Conservation (phyloP, 352 stramenopile species). For the Plasmopara muralis region DNA sequence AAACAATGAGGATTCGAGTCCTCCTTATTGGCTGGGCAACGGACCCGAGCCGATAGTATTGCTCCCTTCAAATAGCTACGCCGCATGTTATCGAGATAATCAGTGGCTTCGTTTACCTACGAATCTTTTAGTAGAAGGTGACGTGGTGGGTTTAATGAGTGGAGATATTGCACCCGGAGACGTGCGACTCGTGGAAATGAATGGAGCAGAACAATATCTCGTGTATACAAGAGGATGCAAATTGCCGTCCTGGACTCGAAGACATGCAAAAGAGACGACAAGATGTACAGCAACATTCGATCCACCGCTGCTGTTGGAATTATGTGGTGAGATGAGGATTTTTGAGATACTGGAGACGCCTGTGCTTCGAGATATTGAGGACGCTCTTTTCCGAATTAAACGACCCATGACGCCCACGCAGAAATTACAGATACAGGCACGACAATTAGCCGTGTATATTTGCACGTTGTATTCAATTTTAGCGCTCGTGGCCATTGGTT, state of each 20-base stretch:
- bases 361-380: constrained; percentile 67
- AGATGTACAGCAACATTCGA: constrained; percentile 76
- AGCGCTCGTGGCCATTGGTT: constrained; percentile 55
- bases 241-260: constrained; percentile 46
- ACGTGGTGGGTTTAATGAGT: constrained; percentile 78
- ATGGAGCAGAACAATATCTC: constrained; percentile 14
- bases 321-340: constrained; percentile 84
- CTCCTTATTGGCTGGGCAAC: constrained; percentile 24
- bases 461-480: constrained; percentile 65
- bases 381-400: constrained; percentile 71
- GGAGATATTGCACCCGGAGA: constrained; percentile 69
- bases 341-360: constrained; percentile 83
- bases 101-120: constrained; percentile 79
- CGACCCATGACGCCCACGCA: constrained; percentile 67
- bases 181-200: constrained; percentile 33
- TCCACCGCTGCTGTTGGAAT: constrained; percentile 54
- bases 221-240: constrained; percentile 51
- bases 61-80: constrained; percentile 70
- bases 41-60: constrained; percentile 37
- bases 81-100: constrained; percentile 71
- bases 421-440: constrained; percentile 59
- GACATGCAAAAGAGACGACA: constrained; percentile 39
- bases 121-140: constrained; percentile 77
- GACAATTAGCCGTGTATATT: constrained; percentile 46
- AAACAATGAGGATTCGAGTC: constrained; percentile 4